Percentiles rank a stretch among this genome's conserved stretches.
Conservation (phyloP, 805 yeast genomes). For the Ogataea haglerorum region DNA sequence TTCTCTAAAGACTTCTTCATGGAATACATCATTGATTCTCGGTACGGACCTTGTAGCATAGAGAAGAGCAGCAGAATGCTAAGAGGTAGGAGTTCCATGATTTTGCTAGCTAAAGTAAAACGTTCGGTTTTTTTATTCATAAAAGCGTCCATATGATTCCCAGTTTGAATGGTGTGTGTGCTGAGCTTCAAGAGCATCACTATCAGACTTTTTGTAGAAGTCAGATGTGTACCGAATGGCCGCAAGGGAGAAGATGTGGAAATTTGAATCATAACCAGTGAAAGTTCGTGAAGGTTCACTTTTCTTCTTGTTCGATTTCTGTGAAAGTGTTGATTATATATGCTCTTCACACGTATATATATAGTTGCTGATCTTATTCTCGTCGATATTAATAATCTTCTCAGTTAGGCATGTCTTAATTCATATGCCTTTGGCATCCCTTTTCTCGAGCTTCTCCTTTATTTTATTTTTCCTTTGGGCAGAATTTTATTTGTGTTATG, state of each 20-base stretch:
- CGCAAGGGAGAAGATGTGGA: too few species aligned
- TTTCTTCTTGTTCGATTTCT: too few species aligned
- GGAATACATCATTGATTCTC: not conserved
- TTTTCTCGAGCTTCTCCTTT: conserved; percentile 12
- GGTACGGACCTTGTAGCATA: conserved; percentile 3
- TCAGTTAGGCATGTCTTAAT: not conserved
- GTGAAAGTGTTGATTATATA: too few species aligned
- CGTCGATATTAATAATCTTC: too few species aligned
- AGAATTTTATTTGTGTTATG: conserved; percentile 5
- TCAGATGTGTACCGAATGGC: too few species aligned
- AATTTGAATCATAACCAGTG: too few species aligned
- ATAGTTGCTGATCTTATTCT: too few species aligned
- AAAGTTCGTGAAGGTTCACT: too few species aligned
- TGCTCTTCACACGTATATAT: too few species aligned
- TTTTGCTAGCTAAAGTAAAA: not conserved
- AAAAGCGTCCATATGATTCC: not conserved
- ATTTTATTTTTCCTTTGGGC: conserved; percentile 5
- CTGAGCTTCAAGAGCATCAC: not conserved
- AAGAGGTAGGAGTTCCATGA: conserved; percentile 11
- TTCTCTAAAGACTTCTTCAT: conserved; percentile 1
- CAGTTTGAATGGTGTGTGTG: not conserved
- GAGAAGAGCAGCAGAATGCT: conserved; percentile 10
- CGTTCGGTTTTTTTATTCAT: not conserved
- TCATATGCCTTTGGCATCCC: conserved; percentile 9
- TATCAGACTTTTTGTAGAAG: too few species aligned